Percentiles rank a stretch among this genome's conserved stretches.
phyloP scores from a whole-genome alignment of 2,329 filamentous ascomycete genomes.

The Penicillium oxalicum region DNA sequence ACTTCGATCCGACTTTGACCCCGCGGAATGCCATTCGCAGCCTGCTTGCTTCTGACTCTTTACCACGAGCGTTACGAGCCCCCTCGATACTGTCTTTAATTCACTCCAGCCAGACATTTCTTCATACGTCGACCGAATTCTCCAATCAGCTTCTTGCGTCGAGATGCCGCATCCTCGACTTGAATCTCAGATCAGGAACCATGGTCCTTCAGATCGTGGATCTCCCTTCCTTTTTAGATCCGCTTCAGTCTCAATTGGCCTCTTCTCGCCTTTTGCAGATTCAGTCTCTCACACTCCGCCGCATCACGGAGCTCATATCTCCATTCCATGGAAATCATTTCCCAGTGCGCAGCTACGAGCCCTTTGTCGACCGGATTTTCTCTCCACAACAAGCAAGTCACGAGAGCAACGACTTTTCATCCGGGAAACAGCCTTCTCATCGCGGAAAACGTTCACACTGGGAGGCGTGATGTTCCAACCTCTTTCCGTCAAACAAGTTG shows the following conservation, averaged over 20 bases:
- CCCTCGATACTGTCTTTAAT: constrained; percentile 58
- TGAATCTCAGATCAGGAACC: constrained; percentile 32
- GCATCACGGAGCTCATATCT: constrained; percentile 46
- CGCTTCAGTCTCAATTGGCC: constrained; percentile 6
- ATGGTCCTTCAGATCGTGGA: constrained; percentile 27
- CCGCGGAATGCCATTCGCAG: constrained; percentile 73
- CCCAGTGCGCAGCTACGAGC: constrained; percentile 39
- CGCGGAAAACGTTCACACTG: constrained; percentile 35
- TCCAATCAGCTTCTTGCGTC: constrained; percentile 49
- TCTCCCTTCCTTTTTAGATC: constrained; percentile 7
- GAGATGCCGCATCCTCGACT: constrained; percentile 25
- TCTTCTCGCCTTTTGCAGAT: constrained; percentile 18
- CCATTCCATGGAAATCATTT: constrained; percentile 40
- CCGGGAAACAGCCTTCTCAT: constrained; percentile 27
- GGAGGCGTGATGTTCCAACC: constrained; percentile 47
- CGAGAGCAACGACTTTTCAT: constrained; percentile 12
- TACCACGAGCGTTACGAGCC: constrained; percentile 67
- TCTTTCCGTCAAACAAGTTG: constrained; percentile 11
- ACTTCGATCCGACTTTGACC: constrained; percentile 69
- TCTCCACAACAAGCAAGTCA: constrained; percentile 10
- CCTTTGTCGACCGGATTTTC: constrained; percentile 40
- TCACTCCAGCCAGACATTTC: constrained; percentile 44
- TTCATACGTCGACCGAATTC: constrained; percentile 44
- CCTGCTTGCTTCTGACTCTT: constrained; percentile 50
- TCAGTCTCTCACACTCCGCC: constrained; percentile 43